Conservation (phyloP, 352 stramenopile genomes). For the Sclerospora graminicola region DNA sequence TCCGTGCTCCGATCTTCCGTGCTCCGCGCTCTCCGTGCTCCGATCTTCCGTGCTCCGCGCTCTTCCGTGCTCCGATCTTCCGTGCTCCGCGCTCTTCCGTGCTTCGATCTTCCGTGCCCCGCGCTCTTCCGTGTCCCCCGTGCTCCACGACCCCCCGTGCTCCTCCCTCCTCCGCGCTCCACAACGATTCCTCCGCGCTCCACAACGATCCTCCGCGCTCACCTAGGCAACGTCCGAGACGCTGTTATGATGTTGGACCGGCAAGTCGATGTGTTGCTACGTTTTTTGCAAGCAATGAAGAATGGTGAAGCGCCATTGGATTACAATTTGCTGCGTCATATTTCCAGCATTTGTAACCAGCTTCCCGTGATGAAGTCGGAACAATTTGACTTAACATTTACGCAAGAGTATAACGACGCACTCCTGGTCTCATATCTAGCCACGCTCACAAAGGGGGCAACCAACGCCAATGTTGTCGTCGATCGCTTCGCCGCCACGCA, state of each 20-base stretch:
- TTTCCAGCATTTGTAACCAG: constrained; percentile 81
- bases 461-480: constrained; percentile 68
- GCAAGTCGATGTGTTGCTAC: constrained; percentile 65
- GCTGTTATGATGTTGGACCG: constrained; percentile 81
- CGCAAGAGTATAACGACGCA: constrained; percentile 79
- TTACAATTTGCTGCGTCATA: constrained; percentile 71
- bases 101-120: no score
- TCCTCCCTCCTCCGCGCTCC: no score
- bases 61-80: no score
- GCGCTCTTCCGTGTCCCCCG: no score
- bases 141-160: no score
- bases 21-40: no score
- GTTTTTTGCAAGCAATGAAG: constrained; percentile 69
- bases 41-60: no score
- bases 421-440: constrained; percentile 76
- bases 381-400: constrained; percentile 62
- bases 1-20: no score
- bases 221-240: constrained; percentile 70
- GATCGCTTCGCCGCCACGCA: constrained; percentile 68
- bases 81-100: no score
- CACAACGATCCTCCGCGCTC: no score
- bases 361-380: constrained; percentile 67
- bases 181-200: no score
- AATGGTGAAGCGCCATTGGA: constrained; percentile 61
- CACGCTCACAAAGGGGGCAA: constrained; percentile 72